Base-by-base conservation (phyloP, 139 green algal genomes). In the Limnomonas spitsbergensis region DNA sequence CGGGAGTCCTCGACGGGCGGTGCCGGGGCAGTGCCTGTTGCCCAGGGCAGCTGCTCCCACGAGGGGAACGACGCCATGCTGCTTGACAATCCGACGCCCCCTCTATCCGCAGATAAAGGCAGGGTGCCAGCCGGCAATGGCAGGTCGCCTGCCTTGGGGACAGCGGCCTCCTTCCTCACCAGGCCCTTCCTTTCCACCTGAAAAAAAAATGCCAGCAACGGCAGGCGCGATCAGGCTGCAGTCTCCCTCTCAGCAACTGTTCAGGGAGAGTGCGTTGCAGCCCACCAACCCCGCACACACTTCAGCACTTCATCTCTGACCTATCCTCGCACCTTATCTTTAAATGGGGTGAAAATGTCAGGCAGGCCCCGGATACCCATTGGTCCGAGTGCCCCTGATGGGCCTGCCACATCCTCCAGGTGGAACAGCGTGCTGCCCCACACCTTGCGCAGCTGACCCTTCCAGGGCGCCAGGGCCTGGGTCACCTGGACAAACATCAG, bases 261-360 rank as follows among this genome's bases (percentile, higher is more conserved):
- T n/a, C n/a, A n/a, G n/a, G n/a, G n/a, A n/a, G n/a, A n/a, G n/a
- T n/a, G n/a, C n/a, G n/a, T n/a, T n/a, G n/a, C n/a, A n/a, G n/a
- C n/a, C n/a, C n/a, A n/a, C n/a, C n/a, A n/a, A n/a, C n/a, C n/a
- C n/a, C n/a, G n/a, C n/a, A n/a, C n/a, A n/a, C n/a, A n/a, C n/a
- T n/a, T n/a, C n/a, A n/a, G n/a, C n/a, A n/a, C 14, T 61, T 61
- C 47, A 61, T 61, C 47, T 29, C 20, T 61, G 47, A 20, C 47
- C 47, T 20, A 61, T 61, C 29, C 35, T 88, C 35, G 35, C 26
- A 83, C 88, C 83, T 93, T 92, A 1, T 96, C 87, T 52, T 83
- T 90, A 85, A 97, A 98, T n/a, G 92, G 93, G 0, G 95, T 98
- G 91, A 98, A 99, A 1, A 94, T 89, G 72, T 96, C 91, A 0